Base-by-base conservation (phyloP, 306 rosid species). In the Rubus idaeus region DNA sequence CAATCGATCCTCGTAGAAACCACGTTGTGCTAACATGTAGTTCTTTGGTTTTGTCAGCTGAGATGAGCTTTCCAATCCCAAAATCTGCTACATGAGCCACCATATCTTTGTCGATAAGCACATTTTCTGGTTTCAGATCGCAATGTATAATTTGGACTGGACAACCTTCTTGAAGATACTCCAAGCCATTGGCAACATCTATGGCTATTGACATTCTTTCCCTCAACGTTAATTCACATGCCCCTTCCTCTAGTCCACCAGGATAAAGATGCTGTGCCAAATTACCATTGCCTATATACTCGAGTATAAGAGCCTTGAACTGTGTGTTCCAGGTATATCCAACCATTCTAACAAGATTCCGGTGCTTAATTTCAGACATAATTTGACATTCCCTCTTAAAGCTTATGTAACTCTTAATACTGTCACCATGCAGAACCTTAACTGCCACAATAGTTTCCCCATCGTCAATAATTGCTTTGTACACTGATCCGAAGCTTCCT, bases 121-220 rank as follows among this genome's bases (percentile, higher is more conserved):
- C 77, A 45, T 81, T 76, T 53, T 76, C 71, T 10, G 77, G 84
- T 71, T 81, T 81, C 41, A 81, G 68, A 71, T 81, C 84, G 20
- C 77, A 81, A 26, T 81, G 74, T 63, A 81, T 39, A 20, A 81
- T 46, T 52, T 63, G 69, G 77, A 68, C 75, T 17, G 74, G 81
- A 76, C 81, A 76, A 18, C 77, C 84, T 26, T 81, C 81, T 70
- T 81, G 80, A 63, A 71, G 81, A 76, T 81, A 81, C 74, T 76
- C 74, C 63, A 81, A 50, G 18, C 80, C 77, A 62, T 62, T 60
- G 57, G 84, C 84, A 40, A 76, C 60, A 63, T 74, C 76, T n/a
- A 68, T 40, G 41, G 75, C 71, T 56, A 80, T 74, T 13, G 77
- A 81, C 13, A 81, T 10, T 52, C 76, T 81, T 49, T 69, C 80